Evolutionary conservation across 495 filamentous ascomycete genomes (phyloP).

Genomic region (Symbiotaphrina buchneri): DNA sequence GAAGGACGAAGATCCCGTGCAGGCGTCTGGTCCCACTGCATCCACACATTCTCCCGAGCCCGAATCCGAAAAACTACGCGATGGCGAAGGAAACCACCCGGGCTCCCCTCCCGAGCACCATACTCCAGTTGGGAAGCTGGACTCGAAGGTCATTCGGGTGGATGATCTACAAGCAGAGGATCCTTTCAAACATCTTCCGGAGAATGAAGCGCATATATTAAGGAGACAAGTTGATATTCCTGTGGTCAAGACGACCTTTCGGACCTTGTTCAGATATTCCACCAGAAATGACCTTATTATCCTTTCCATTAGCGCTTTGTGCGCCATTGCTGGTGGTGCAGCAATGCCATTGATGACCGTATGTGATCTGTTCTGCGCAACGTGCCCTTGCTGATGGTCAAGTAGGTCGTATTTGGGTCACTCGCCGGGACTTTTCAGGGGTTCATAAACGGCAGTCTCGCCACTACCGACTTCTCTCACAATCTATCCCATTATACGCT

Average conservation of each 20-base stretch:
- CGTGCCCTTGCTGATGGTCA: slow-evolving; percentile 3
- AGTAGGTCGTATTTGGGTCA: slow-evolving; percentile 48
- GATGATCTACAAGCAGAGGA: slow-evolving; percentile 15
- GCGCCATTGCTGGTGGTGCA: slow-evolving; percentile 57
- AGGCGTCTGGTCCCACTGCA: not conserved
- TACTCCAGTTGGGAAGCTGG: slow-evolving; percentile 18
- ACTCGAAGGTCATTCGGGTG: slow-evolving; percentile 23
- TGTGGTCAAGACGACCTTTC: slow-evolving; percentile 36
- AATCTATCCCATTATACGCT: slow-evolving; percentile 43
- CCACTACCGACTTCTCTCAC: slow-evolving; percentile 29
- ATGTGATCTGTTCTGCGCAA: slow-evolving; percentile 6
- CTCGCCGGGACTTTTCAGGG: slow-evolving; percentile 49
- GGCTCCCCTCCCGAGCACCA: not conserved
- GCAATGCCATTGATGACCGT: slow-evolving; percentile 77
- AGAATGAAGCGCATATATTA: slow-evolving; percentile 41
- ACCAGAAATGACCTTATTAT: slow-evolving; percentile 53
- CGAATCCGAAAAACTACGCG: too few species aligned
- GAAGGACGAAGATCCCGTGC: not conserved
- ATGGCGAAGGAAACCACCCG: too few species aligned
- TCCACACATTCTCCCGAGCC: not conserved
- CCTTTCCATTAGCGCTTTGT: slow-evolving; percentile 37
- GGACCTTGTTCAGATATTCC: slow-evolving; percentile 59
- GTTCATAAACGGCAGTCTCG: slow-evolving; percentile 25
- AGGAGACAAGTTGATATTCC: slow-evolving; percentile 49
- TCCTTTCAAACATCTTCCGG: slow-evolving; percentile 28